A percentile compares a stretch with the other conserved stretches of the same genome.
These are phyloP conservation scores for Bruguiera sexangula DNA, from an alignment of 345 rosid genomes.

Conservation along the genomic window DNA sequence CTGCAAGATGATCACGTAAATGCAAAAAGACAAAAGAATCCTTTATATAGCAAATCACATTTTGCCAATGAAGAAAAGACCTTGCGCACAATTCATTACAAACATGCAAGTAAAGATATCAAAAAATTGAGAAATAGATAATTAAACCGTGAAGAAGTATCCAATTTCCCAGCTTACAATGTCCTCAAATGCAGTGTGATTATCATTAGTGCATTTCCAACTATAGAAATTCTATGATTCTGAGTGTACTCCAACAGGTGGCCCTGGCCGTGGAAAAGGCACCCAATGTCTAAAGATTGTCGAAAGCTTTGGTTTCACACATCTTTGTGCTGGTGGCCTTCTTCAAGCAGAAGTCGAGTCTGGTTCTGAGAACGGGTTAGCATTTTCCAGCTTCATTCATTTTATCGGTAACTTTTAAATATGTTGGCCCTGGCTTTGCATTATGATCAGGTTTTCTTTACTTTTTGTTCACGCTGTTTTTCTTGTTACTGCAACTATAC, in stretches of 20 bases:
- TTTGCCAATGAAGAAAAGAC: no score
- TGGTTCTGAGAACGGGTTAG: constrained; percentile 77
- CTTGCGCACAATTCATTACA: no score
- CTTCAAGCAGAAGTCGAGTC: constrained; percentile 67
- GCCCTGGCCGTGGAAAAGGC: constrained; percentile 69
- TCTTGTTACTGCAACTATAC: not conserved
- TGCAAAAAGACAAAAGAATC: no score
- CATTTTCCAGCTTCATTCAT: not conserved
- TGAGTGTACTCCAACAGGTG: constrained; percentile 8
- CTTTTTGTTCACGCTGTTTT: no score
- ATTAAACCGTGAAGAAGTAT: not conserved
- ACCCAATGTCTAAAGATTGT: constrained; percentile 74
- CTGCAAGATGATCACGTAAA: constrained; percentile 23
- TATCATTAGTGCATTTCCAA: constrained; percentile 27
- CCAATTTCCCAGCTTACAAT: constrained; percentile 39
- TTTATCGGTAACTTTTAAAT: not conserved
- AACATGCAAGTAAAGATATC: no score
- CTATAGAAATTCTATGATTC: not conserved
- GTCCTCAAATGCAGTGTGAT: constrained; percentile 60
- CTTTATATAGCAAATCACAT: no score
- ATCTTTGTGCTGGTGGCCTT: constrained; percentile 86
- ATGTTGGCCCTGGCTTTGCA: not conserved
- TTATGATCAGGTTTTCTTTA: not conserved
- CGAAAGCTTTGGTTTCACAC: constrained; percentile 52
- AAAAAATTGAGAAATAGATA: no score